Base-by-base conservation (phyloP, 305 asterid genomes). In the Fraxinus sp. region DNA sequence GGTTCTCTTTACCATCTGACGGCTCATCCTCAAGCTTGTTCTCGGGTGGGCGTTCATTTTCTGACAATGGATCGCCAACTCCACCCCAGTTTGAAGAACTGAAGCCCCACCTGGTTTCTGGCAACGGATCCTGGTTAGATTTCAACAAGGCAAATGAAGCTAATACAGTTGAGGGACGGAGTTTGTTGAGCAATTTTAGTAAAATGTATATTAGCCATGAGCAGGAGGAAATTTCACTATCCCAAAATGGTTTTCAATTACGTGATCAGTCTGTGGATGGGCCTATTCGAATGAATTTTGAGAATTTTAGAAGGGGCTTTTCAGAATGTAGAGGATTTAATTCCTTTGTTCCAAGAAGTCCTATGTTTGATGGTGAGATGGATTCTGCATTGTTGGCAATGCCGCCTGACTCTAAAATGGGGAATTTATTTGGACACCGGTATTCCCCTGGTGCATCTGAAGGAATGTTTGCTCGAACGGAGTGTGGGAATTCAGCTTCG, bases 11-110 rank as follows among this genome's bases (percentile, higher is more conserved):
- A 37, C 90, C 81, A 80, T 88, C 94, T 10, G 91, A 88, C 74
- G 93, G 93, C 70, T 92, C 97, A 57, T 92, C 95, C 6, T 92
- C 96, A 1, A 92, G 94, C 81, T 86, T 94, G 83, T 86, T 89
- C 66, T 87, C 94, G 52, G 86, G 87, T 59, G 92, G 85, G 81
- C 84, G 77, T 86, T 84, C 96, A 26, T 85, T 85, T 14, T 89
- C 95, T 13, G 94, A 89, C 73, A 79, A 84, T 83, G 91, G 91
- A 81, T 90, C 95, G 7, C 87, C 92, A 7, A 81, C 92, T 14
- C 89, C 91, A 0, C 90, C 96, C 64, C 90, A 83, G 78, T 77
- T 84, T 72, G 92, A 89, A 59, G 93, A 90, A 84, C 85, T 77
- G 72, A 88, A 80, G 68, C 24, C 89, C 84, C 88, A 84, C 71